Evolutionary conservation across 2,329 filamentous ascomycete species (phyloP).

Genomic region (Beauveria australis): DNA sequence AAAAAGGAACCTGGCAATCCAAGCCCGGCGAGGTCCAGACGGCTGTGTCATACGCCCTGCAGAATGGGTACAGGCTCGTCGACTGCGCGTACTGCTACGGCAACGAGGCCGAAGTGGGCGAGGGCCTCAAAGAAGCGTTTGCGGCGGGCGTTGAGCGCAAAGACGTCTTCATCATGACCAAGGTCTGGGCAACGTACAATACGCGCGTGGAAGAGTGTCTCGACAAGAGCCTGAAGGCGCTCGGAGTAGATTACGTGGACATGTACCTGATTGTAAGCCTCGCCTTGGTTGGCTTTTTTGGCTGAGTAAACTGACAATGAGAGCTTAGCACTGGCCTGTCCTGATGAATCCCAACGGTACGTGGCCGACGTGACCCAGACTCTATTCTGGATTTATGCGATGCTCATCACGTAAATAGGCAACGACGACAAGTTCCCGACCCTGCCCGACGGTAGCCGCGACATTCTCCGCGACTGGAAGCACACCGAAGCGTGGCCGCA

Average conservation of each 20-base stretch:
- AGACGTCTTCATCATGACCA: slow-evolving; percentile 77
- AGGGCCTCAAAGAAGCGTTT: slow-evolving; percentile 67
- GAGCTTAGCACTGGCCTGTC: slow-evolving; percentile 64
- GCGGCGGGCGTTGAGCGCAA: slow-evolving; percentile 62
- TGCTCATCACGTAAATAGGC: slow-evolving; percentile 27
- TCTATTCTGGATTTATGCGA: not conserved
- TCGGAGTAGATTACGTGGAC: slow-evolving; percentile 76
- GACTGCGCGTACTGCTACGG: slow-evolving; percentile 71
- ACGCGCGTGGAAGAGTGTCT: slow-evolving; percentile 60
- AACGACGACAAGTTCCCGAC: slow-evolving; percentile 70
- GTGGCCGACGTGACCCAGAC: not conserved
- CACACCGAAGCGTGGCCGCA: slow-evolving; percentile 72
- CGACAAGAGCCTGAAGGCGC: slow-evolving; percentile 61
- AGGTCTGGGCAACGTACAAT: slow-evolving; percentile 78
- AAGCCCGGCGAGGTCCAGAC: slow-evolving; percentile 47
- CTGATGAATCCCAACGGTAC: slow-evolving; percentile 69
- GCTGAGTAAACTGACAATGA: not conserved
- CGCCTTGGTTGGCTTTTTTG: too few relatives aligned
- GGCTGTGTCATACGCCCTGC: slow-evolving; percentile 52
- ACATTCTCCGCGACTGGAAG: slow-evolving; percentile 60
- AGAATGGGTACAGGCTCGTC: slow-evolving; percentile 50
- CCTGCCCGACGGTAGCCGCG: slow-evolving; percentile 62
- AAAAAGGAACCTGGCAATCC: slow-evolving; percentile 56
- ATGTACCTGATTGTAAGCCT: slow-evolving; percentile 56
- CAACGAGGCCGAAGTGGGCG: slow-evolving; percentile 77